Conservation (phyloP, 257 asterid species). For the Nicotiana tomentosiformis region DNA sequence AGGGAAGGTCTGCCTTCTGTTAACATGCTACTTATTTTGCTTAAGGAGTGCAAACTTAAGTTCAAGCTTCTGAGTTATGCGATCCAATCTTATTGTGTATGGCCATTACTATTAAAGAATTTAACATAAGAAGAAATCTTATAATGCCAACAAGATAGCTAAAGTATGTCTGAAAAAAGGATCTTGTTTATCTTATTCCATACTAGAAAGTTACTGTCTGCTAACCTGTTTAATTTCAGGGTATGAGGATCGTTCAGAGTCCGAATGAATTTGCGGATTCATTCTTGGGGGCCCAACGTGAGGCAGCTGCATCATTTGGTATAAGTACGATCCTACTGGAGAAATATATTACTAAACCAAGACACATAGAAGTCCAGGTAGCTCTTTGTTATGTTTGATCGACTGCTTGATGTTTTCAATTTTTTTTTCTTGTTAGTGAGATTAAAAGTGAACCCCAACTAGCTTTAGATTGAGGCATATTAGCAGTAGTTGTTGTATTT, state of each 20-base stretch:
- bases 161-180: not conserved
- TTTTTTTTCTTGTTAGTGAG: constrained; percentile 1
- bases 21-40: not conserved
- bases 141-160: not conserved
- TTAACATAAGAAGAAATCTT: not conserved
- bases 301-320: constrained; percentile 99
- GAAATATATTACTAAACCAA: constrained; percentile 90
- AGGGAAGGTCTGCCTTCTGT: constrained; percentile 61
- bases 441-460: not conserved
- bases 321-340: constrained; percentile 80
- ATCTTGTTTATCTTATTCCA: not conserved
- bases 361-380: constrained; percentile 99
- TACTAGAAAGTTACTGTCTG: constrained; percentile 4
- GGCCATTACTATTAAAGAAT: not conserved
- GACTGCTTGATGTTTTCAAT: not conserved
- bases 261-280: constrained; percentile 80
- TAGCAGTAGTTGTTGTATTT: not conserved
- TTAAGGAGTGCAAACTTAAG: not conserved
- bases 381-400: constrained; percentile 14
- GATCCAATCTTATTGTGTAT: not conserved
- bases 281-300: constrained; percentile 94
- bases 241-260: constrained; percentile 91
- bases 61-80: not conserved
- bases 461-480: not conserved
- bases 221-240: constrained; percentile 42